Conservation (phyloP, 2,329 filamentous ascomycete genomes). For the Colletotrichum graminicola region DNA sequence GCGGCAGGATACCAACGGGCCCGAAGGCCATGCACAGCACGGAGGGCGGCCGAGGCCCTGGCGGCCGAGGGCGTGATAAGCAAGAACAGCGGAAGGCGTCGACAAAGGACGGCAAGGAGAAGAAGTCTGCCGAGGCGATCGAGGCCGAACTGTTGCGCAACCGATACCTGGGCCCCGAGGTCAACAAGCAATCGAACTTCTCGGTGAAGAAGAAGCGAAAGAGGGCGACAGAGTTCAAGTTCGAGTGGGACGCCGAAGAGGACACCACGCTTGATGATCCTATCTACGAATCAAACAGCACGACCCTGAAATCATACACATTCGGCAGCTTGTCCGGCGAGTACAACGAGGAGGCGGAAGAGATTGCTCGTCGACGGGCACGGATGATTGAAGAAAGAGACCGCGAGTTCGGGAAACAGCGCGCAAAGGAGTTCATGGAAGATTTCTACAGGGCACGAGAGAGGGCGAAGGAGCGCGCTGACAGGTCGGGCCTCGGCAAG, state of each 20-base stretch:
- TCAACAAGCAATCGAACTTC: conserved; percentile 85
- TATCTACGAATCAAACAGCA: conserved; percentile 66
- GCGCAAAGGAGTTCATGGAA: conserved; percentile 85
- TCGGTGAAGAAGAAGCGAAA: conserved; percentile 96
- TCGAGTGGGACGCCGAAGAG: conserved; percentile 96
- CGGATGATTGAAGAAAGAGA: conserved; percentile 81
- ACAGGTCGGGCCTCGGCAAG: conserved; percentile 83
- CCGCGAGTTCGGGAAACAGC: conserved; percentile 77
- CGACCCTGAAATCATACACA: conserved; percentile 47
- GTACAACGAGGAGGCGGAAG: conserved; percentile 68
- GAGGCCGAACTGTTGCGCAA: conserved; percentile 82
- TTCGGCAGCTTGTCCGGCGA: conserved; percentile 64
- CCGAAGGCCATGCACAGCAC: conserved; percentile 33
- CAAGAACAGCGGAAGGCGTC: conserved; percentile 64
- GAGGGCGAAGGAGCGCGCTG: conserved; percentile 78
- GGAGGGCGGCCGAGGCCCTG: conserved; percentile 56
- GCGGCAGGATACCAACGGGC: conserved; percentile 49
- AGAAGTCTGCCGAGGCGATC: conserved; percentile 68
- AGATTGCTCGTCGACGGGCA: conserved; percentile 69
- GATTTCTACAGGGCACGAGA: conserved; percentile 76
- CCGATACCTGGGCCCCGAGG: conserved; percentile 91
- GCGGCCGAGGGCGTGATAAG: conserved; percentile 49
- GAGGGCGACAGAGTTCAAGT: conserved; percentile 94
- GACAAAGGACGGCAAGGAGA: conserved; percentile 54
- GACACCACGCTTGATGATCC: conserved; percentile 90